Conservation (phyloP, 2,329 filamentous ascomycete genomes). For the Paraphaeosphaeria sporulosa region DNA sequence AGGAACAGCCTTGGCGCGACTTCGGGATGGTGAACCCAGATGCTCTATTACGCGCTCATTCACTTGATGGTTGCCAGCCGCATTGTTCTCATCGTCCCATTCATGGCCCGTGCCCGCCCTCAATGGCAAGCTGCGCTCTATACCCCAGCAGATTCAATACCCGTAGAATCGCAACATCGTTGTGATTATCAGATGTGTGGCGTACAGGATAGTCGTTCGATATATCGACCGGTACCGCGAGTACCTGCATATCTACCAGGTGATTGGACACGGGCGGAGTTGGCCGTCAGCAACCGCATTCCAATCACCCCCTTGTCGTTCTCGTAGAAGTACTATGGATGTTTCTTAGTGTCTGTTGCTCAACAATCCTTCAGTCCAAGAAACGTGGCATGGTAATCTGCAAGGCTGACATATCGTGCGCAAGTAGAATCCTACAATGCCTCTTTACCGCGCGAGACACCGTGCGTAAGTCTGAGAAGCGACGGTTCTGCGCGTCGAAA, state of each 20-base stretch:
- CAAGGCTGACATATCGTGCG: slow-evolving; percentile 11
- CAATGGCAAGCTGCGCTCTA: slow-evolving; percentile 1
- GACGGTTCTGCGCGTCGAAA: slow-evolving; percentile 3
- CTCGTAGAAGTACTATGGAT: slow-evolving; percentile 8
- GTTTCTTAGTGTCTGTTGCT: slow-evolving; percentile 7
- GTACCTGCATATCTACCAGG: background rate
- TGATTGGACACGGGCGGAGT: slow-evolving; percentile 2
- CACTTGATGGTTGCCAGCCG: background rate
- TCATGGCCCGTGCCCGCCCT: background rate
- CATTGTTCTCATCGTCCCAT: background rate
- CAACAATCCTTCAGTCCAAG: slow-evolving; percentile 4
- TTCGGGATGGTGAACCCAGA: background rate
- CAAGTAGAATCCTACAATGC: slow-evolving; percentile 7
- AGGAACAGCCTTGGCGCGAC: slow-evolving; percentile 4
- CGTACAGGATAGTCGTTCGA: slow-evolving; percentile 6
- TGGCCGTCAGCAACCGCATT: background rate
- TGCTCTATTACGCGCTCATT: background rate
- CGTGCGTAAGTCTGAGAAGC: background rate
- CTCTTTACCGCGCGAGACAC: slow-evolving; percentile 1
- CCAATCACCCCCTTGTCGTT: slow-evolving; percentile 1
- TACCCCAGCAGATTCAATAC: background rate
- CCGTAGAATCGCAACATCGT: background rate
- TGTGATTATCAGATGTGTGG: background rate
- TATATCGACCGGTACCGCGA: background rate
- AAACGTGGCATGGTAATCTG: slow-evolving; percentile 10